Percentiles rank a stretch among this genome's conserved stretches.
These are phyloP conservation scores for Hsuehochloa calcarea DNA, from an alignment of 176 grass and related monocot species.

Conservation along the genomic window DNA sequence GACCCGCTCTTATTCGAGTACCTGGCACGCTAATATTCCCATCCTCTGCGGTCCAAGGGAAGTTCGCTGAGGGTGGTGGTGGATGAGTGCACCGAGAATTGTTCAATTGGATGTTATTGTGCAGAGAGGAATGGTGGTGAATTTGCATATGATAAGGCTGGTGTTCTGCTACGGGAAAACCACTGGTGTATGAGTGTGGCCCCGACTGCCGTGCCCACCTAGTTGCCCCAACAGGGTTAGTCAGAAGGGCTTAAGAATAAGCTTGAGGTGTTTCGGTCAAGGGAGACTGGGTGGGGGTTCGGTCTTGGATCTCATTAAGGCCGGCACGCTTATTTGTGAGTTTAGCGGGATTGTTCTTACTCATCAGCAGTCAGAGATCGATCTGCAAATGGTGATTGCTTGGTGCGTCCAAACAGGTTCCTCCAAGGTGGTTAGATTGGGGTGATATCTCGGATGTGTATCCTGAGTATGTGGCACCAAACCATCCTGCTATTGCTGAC, in stretches of 20 bases:
- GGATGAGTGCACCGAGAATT: slow-evolving; percentile 68
- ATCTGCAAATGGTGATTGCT: slow-evolving; percentile 58
- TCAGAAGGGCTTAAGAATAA: slow-evolving; percentile 66
- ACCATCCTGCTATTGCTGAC: slow-evolving; percentile 51
- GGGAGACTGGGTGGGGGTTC: slow-evolving; percentile 90
- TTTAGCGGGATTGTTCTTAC: slow-evolving; percentile 90
- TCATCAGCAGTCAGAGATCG: slow-evolving; percentile 68
- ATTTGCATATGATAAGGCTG: slow-evolving; percentile 77
- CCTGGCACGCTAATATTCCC: slow-evolving; percentile 75
- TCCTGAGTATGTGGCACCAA: slow-evolving; percentile 60
- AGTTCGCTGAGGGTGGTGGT: slow-evolving; percentile 60
- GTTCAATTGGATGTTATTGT: slow-evolving; percentile 77
- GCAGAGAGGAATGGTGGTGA: slow-evolving; percentile 76
- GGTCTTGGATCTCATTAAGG: slow-evolving; percentile 95
- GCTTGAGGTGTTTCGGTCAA: slow-evolving; percentile 94
- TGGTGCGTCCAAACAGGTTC: slow-evolving; percentile 79
- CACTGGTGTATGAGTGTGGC: slow-evolving; percentile 84
- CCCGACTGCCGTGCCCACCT: slow-evolving; percentile 72
- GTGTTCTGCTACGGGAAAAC: slow-evolving; percentile 72
- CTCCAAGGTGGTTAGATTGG: slow-evolving; percentile 86
- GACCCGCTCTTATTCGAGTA: slow-evolving; percentile 86
- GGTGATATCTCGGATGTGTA: slow-evolving; percentile 91
- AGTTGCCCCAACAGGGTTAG: slow-evolving; percentile 90
- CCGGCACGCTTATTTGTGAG: slow-evolving; percentile 84
- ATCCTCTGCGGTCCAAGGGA: slow-evolving; percentile 64